phyloP scores from a whole-genome alignment of 192 early-diverging fungal species.

The Backusella sp. region DNA sequence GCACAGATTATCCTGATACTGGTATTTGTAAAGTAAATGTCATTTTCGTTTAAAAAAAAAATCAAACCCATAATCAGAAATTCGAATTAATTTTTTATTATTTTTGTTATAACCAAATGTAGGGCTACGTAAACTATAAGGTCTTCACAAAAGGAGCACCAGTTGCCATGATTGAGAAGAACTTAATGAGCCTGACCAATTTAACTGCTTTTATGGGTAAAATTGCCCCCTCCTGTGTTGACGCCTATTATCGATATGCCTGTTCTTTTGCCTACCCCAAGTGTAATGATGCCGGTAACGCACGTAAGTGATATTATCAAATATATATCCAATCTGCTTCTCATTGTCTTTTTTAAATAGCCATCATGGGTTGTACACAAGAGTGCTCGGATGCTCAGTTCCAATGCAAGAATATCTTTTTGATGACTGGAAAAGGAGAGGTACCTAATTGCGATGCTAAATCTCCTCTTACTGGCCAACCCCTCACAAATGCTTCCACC shows the following conservation, averaged over 20 bases:
- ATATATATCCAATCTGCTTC: neutral
- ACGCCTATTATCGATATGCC: slow-evolving; percentile 31
- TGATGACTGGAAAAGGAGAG: neutral
- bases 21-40: slow-evolving; percentile 10
- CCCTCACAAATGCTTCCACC: neutral
- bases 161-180: slow-evolving; percentile 11
- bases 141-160: slow-evolving; percentile 13
- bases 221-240: slow-evolving; percentile 20
- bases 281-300: neutral
- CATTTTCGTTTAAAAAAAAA: neutral
- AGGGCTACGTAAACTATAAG: slow-evolving; percentile 6
- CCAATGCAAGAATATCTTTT: slow-evolving; percentile 11
- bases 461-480: neutral
- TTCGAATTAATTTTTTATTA: neutral
- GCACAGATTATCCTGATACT: slow-evolving; percentile 6
- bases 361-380: slow-evolving; percentile 1
- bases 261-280: slow-evolving; percentile 39
- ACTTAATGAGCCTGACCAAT: neutral
- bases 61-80: neutral
- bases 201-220: neutral
- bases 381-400: neutral
- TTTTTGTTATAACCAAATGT: neutral
- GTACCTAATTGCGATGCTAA: neutral
- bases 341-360: neutral
- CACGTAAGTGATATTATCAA: neutral